Conservation (phyloP, 768 basidiomycete genomes). For the Pilatotrama ljubarskyi region DNA sequence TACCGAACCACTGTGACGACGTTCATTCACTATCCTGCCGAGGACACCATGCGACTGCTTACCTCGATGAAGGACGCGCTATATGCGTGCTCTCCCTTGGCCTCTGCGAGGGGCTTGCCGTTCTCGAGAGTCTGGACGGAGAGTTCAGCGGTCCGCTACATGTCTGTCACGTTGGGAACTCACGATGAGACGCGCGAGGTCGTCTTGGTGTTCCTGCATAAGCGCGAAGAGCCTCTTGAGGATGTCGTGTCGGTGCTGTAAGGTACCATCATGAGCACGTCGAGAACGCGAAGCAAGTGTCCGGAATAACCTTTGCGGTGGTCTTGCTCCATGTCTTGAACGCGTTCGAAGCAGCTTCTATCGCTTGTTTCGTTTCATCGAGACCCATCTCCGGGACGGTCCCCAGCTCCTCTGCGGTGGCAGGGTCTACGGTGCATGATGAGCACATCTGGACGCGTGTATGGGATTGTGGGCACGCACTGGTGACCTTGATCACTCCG, state of each 20-base stretch:
- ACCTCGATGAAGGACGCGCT: conserved; percentile 85
- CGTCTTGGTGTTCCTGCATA: conserved; percentile 83
- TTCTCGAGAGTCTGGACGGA: conserved; percentile 82
- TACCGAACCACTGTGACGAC: conserved; percentile 75
- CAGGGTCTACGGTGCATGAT: conserved; percentile 64
- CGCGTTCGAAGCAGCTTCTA: conserved; percentile 75
- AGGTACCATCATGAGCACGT: not conserved
- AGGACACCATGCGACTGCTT: conserved; percentile 30
- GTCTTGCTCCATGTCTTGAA: conserved; percentile 87
- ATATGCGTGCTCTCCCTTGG: conserved; percentile 84
- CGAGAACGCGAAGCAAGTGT: not conserved
- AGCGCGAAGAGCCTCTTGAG: conserved; percentile 76
- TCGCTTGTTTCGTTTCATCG: conserved; percentile 81
- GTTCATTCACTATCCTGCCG: conserved; percentile 8
- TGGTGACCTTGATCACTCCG: conserved; percentile 70
- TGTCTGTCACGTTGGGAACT: conserved; percentile 29
- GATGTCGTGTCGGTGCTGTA: conserved; percentile 78
- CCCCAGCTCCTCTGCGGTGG: conserved; percentile 80
- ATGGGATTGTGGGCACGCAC: conserved; percentile 44
- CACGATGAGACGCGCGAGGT: conserved; percentile 84
- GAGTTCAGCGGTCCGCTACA: not conserved
- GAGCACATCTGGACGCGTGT: not conserved
- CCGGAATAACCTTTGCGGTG: conserved; percentile 70
- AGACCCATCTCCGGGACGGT: conserved; percentile 88
- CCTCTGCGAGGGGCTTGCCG: conserved; percentile 86